Conservation (phyloP, 331 rosid species). For the Phaseolus coccineus region DNA sequence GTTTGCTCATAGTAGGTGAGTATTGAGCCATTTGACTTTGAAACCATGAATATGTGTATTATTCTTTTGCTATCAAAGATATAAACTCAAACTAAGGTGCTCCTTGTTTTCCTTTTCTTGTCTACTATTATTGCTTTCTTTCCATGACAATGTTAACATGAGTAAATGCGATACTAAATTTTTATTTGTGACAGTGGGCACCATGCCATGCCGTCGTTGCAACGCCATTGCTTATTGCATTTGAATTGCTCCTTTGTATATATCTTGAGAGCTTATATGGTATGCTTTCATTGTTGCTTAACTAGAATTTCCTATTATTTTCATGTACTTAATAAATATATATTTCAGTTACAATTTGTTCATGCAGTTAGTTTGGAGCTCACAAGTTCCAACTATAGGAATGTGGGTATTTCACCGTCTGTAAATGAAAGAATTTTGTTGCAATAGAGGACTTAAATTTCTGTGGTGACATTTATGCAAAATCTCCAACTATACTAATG, state of each 20-base stretch:
- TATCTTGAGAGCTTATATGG: slow-evolving; percentile 90
- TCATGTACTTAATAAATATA: slow-evolving; percentile 27
- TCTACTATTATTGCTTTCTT: not conserved
- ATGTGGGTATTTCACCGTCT: slow-evolving; percentile 39
- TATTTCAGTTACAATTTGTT: slow-evolving; percentile 32
- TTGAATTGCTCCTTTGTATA: slow-evolving; percentile 97
- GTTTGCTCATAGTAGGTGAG: slow-evolving; percentile 12
- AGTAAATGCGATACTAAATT: slow-evolving; percentile 38
- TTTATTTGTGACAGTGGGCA: slow-evolving; percentile 85
- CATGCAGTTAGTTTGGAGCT: slow-evolving; percentile 33
- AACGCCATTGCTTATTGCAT: slow-evolving; percentile 86
- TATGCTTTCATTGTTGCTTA: slow-evolving; percentile 45
- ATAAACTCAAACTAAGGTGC: slow-evolving; percentile 27
- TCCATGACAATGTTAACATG: not conserved
- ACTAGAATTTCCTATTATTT: slow-evolving; percentile 35
- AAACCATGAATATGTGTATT: slow-evolving; percentile 36
- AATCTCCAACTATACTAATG: slow-evolving; percentile 42
- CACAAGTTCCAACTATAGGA: slow-evolving; percentile 24
- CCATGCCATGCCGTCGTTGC: slow-evolving; percentile 98
- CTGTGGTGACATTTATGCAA: slow-evolving; percentile 38
- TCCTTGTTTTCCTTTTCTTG: slow-evolving; percentile 34
- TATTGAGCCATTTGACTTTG: slow-evolving; percentile 34
- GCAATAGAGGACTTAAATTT: slow-evolving; percentile 27
- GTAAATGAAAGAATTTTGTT: slow-evolving; percentile 33
- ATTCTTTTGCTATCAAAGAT: slow-evolving; percentile 34